These are phyloP conservation scores for Tephrocybe sp. DNA, from an alignment of 768 basidiomycete genomes.

Conservation along the genomic window DNA sequence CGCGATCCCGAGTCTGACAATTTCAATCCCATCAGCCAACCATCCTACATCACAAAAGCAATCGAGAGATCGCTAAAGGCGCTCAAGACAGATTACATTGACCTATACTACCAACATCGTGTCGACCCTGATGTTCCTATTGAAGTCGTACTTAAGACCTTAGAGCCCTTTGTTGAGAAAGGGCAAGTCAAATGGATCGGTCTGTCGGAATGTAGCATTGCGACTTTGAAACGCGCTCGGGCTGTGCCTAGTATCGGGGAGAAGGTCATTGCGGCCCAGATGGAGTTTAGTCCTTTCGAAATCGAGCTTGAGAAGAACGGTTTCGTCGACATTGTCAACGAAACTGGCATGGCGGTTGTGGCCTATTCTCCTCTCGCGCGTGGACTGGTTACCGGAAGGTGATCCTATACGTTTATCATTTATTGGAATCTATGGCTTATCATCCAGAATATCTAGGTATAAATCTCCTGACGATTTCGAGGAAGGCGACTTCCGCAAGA, in stretches of 20 bases:
- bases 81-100: constrained; percentile 38
- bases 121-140: constrained; percentile 41
- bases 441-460: background rate
- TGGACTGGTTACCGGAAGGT: constrained; percentile 46
- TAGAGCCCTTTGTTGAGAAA: constrained; percentile 3
- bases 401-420: constrained; percentile 17
- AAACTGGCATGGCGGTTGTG: constrained; percentile 42
- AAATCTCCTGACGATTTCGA: constrained; percentile 39
- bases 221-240: constrained; percentile 43
- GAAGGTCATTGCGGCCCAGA: constrained; percentile 31
- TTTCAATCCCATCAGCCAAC: constrained; percentile 21
- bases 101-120: constrained; percentile 44
- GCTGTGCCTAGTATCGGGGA: constrained; percentile 38
- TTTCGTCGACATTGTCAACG: constrained; percentile 35
- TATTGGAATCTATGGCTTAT: constrained; percentile 13
- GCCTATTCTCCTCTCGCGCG: constrained; percentile 48
- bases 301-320: constrained; percentile 40
- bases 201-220: constrained; percentile 44
- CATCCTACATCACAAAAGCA: constrained; percentile 30
- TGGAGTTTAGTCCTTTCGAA: constrained; percentile 41
- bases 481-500: constrained; percentile 30
- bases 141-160: constrained; percentile 30
- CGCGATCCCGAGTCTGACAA: constrained; percentile 22
- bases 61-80: constrained; percentile 36
- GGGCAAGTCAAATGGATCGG: constrained; percentile 41